Conservation (phyloP, 2,329 filamentous ascomycete species). For the Diaporthe batatas region DNA sequence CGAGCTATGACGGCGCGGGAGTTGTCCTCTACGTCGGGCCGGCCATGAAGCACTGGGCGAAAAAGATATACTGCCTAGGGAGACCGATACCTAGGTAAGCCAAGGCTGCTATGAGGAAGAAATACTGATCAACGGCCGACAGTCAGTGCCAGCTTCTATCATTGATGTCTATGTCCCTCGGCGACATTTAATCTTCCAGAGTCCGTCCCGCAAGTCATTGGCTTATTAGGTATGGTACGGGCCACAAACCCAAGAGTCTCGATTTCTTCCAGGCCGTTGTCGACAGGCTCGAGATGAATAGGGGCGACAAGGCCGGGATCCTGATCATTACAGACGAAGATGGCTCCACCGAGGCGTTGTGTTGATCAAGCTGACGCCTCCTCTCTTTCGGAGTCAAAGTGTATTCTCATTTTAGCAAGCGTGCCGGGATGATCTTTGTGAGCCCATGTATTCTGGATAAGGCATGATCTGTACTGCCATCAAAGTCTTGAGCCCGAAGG, state of each 20-base stretch:
- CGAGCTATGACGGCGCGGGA: slow-evolving; percentile 59
- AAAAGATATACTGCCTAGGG: slow-evolving; percentile 59
- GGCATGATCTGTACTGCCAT: background rate
- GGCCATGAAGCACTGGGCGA: slow-evolving; percentile 55
- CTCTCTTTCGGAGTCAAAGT: background rate
- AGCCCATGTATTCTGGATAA: background rate
- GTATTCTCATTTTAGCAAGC: background rate
- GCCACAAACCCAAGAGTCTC: slow-evolving; percentile 55
- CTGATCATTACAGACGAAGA: slow-evolving; percentile 58
- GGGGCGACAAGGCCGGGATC: slow-evolving; percentile 52
- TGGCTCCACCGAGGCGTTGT: slow-evolving; percentile 43
- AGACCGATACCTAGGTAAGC: slow-evolving; percentile 48
- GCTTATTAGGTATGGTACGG: slow-evolving; percentile 43
- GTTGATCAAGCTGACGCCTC: background rate
- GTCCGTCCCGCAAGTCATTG: background rate
- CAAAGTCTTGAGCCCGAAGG: background rate
- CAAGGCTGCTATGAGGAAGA: slow-evolving; percentile 59
- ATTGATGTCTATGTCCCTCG: too few species aligned
- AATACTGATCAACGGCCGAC: slow-evolving; percentile 56
- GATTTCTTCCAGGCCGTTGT: slow-evolving; percentile 56
- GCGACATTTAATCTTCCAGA: background rate
- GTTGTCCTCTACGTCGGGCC: slow-evolving; percentile 52
- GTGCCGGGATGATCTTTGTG: background rate
- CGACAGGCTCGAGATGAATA: slow-evolving; percentile 51
- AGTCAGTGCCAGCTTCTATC: slow-evolving; percentile 26